These are phyloP conservation scores for Tuber magnatum DNA, from an alignment of 495 filamentous ascomycete genomes.

Conservation along the genomic window DNA sequence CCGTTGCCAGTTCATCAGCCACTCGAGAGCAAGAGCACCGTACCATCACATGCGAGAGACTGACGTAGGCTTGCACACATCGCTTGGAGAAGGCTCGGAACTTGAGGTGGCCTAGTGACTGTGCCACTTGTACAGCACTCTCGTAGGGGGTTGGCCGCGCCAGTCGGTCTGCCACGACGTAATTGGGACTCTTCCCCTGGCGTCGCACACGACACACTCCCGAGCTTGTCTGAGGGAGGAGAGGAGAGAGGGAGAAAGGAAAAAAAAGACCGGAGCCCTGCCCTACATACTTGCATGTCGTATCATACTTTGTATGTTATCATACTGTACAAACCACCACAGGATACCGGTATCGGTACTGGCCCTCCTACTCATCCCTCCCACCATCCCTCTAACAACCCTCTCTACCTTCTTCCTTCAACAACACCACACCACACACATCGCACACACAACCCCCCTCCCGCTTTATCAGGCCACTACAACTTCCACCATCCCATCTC, in stretches of 20 bases:
- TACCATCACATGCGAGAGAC: conserved; percentile 32
- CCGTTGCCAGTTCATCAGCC: conserved; percentile 2
- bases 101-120: conserved; percentile 26
- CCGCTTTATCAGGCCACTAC: conserved; percentile 10
- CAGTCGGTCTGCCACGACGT: conserved; percentile 28
- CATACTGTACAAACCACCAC: not conserved
- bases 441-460: not conserved
- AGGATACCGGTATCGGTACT: conserved; percentile 11
- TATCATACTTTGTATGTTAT: not conserved
- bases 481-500: not conserved
- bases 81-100: conserved; percentile 18
- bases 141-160: not conserved
- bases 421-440: conserved; percentile 23
- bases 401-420: conserved; percentile 13
- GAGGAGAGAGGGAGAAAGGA: not conserved
- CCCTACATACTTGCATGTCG: no score
- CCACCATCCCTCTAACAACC: conserved; percentile 3
- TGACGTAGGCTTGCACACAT: conserved; percentile 27
- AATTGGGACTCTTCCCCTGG: conserved; percentile 29
- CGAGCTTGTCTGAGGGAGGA: not conserved
- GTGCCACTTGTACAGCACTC: conserved; percentile 15
- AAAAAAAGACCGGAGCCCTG: not conserved
- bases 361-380: conserved; percentile 22
- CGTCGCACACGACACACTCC: conserved; percentile 28
- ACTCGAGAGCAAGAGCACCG: not conserved